A percentile compares a stretch with the other conserved stretches of the same genome.
These are phyloP conservation scores for Teratosphaeria epicoccoides DNA, from an alignment of 2,329 filamentous ascomycete species.

Conservation along the genomic window DNA sequence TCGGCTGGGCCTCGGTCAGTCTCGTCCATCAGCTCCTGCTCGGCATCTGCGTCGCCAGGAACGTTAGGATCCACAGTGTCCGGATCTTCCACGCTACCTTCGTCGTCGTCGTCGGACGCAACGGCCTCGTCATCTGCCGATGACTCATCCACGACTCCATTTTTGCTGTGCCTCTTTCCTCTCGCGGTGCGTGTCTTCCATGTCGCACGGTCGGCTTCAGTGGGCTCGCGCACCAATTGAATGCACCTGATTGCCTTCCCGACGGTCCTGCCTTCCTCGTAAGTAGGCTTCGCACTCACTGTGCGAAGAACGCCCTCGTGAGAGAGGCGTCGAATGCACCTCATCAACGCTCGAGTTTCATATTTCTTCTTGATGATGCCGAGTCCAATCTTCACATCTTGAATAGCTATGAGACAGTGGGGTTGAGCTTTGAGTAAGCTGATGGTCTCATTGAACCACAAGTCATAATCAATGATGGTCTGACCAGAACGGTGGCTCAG, in stretches of 20 bases:
- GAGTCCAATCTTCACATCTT: constrained; percentile 42
- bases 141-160: background rate
- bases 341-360: constrained; percentile 30
- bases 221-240: constrained; percentile 31
- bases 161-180: background rate
- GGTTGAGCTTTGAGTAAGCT: constrained; percentile 37
- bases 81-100: background rate
- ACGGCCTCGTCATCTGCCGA: constrained; percentile 2
- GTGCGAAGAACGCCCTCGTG: constrained; percentile 31
- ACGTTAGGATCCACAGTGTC: background rate
- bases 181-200: constrained; percentile 9
- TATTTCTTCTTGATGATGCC: constrained; percentile 25
- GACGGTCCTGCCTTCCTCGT: background rate
- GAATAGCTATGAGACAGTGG: constrained; percentile 40
- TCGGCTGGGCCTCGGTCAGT: background rate
- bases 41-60: background rate
- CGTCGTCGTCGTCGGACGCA: constrained; percentile 4
- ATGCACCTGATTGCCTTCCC: constrained; percentile 15
- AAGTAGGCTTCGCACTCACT: constrained; percentile 16
- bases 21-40: background rate
- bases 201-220: constrained; percentile 18
- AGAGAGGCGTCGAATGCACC: constrained; percentile 30
- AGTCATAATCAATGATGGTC: constrained; percentile 33
- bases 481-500: constrained; percentile 1
- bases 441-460: constrained; percentile 40